A percentile compares a stretch with the other conserved stretches of the same genome.
Conservation (phyloP, 257 asterid species). For the Mentha longifolia region DNA sequence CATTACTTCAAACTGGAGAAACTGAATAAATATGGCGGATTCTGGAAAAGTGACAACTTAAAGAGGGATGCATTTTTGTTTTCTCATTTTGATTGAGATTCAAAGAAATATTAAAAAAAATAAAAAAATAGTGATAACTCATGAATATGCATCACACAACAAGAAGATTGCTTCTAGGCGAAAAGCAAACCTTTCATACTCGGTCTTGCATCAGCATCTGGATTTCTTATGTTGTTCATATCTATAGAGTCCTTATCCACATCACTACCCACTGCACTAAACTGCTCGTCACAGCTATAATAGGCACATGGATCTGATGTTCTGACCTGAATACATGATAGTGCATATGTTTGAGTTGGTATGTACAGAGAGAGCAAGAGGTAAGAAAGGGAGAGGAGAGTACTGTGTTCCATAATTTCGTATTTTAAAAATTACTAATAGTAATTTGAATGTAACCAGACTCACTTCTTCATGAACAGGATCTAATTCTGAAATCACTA, state of each 20-base stretch:
- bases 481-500: slow-evolving; percentile 39
- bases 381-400: background rate
- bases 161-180: slow-evolving; percentile 8
- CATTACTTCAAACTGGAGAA: background rate
- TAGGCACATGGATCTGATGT: slow-evolving; percentile 58
- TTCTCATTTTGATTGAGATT: background rate
- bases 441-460: slow-evolving; percentile 22
- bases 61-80: background rate
- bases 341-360: background rate
- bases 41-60: background rate
- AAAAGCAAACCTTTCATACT: slow-evolving; percentile 49
- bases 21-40: slow-evolving; percentile 3
- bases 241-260: slow-evolving; percentile 37
- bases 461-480: slow-evolving; percentile 79
- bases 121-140: slow-evolving; percentile 9
- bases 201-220: slow-evolving; percentile 37
- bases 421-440: slow-evolving; percentile 8
- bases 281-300: slow-evolving; percentile 67
- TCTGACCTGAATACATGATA: slow-evolving; percentile 52
- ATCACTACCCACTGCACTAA: slow-evolving; percentile 45
- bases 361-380: slow-evolving; percentile 8
- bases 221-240: slow-evolving; percentile 31
- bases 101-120: background rate
- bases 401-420: background rate
- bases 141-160: slow-evolving; percentile 19